phyloP scores from a whole-genome alignment of 495 filamentous ascomycete genomes.

The Daldinia loculata region DNA sequence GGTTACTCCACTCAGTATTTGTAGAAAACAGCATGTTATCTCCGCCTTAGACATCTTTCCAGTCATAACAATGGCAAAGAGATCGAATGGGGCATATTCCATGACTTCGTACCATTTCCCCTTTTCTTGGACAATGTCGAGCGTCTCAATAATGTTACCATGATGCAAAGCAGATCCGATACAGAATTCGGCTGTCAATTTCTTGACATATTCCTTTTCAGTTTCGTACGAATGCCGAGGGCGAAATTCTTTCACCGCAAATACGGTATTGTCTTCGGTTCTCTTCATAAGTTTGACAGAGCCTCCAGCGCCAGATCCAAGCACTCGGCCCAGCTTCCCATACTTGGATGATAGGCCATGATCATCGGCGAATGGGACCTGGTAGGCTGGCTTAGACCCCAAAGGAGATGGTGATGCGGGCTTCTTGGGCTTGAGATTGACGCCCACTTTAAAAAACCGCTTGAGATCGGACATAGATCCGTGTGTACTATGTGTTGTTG shows the following conservation, averaged over 20 bases:
- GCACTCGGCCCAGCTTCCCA: conserved; percentile 90
- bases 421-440: conserved; percentile 71
- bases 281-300: conserved; percentile 96
- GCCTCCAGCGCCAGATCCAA: conserved; percentile 93
- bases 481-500: conserved; percentile 68
- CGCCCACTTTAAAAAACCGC: conserved; percentile 82
- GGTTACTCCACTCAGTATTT: conserved; percentile 96
- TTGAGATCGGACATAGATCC: conserved; percentile 95
- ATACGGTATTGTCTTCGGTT: conserved; percentile 86
- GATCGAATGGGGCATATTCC: conserved; percentile 97
- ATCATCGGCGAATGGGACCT: conserved; percentile 92
- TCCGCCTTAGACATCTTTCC: conserved; percentile 96
- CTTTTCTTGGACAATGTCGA: conserved; percentile 96
- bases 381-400: conserved; percentile 62
- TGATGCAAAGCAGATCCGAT: conserved; percentile 97
- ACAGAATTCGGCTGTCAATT: conserved; percentile 99
- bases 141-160: conserved; percentile 97
- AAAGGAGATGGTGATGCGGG: conserved; percentile 67
- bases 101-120: conserved; percentile 98
- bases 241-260: conserved; percentile 97
- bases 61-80: conserved; percentile 99
- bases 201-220: conserved; percentile 95
- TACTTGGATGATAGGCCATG: conserved; percentile 92
- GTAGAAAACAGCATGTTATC: conserved; percentile 87
- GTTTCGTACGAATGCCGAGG: conserved; percentile 93